phyloP scores from a whole-genome alignment of 2,329 filamentous ascomycete genomes.

The Scleromitrula shiraiana region DNA sequence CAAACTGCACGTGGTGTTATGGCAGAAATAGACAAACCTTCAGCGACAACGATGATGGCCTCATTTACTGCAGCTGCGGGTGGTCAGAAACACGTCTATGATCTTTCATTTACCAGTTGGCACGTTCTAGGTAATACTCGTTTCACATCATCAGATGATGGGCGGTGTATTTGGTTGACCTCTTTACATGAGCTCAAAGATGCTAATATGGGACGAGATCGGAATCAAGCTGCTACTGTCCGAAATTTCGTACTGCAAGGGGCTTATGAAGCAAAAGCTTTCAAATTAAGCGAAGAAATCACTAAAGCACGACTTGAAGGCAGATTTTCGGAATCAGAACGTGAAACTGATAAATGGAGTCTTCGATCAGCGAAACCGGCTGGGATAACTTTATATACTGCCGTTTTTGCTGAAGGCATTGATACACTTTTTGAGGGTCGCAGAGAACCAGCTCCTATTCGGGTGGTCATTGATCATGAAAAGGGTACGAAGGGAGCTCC shows the following conservation, averaged over 20 bases:
- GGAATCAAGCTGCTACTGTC: constrained; percentile 46
- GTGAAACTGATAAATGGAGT: constrained; percentile 74
- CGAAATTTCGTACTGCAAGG: constrained; percentile 67
- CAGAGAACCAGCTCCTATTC: constrained; percentile 59
- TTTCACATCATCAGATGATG: constrained; percentile 63
- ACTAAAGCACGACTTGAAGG: constrained; percentile 80
- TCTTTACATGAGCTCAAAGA: constrained; percentile 54
- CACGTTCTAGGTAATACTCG: constrained; percentile 61
- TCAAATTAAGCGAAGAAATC: constrained; percentile 75
- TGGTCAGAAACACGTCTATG: constrained; percentile 50
- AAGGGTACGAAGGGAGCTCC: constrained; percentile 59
- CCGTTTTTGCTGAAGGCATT: constrained; percentile 64
- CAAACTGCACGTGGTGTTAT: constrained; percentile 69
- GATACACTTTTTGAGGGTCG: constrained; percentile 55
- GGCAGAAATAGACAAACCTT: constrained; percentile 78
- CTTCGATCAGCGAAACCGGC: constrained; percentile 61
- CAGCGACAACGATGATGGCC: constrained; percentile 52
- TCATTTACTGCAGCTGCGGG: constrained; percentile 57
- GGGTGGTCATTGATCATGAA: constrained; percentile 65
- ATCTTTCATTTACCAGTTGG: constrained; percentile 69
- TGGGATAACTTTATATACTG: constrained; percentile 52
- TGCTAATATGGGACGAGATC: constrained; percentile 40
- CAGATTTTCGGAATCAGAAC: constrained; percentile 73
- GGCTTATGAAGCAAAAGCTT: constrained; percentile 68
- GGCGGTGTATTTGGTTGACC: constrained; percentile 59